Percentiles rank a stretch among this genome's conserved stretches.
Conservation (phyloP, 1,284 basidiomycete species). For the Marasmius sp. region DNA sequence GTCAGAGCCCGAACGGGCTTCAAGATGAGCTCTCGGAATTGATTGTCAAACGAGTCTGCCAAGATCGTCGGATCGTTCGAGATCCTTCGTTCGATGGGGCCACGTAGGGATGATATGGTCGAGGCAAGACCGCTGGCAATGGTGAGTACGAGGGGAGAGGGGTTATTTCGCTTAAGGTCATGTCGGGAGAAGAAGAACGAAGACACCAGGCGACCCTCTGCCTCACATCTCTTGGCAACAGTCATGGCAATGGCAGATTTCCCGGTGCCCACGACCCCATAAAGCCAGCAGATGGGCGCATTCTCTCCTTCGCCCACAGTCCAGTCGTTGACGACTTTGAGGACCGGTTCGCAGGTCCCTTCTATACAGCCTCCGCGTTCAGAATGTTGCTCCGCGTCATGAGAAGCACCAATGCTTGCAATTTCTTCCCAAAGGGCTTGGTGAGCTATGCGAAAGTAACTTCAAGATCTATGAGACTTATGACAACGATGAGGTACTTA, state of each 20-base stretch:
- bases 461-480: too few species aligned
- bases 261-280: conserved; percentile 16
- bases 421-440: not conserved
- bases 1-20: not conserved
- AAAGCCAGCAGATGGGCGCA: conserved; percentile 15
- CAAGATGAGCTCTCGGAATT: not conserved
- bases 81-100: not conserved
- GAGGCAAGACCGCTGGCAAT: not conserved
- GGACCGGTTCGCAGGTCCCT: conserved; percentile 12
- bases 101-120: not conserved
- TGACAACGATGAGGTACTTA: too few species aligned
- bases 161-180: not conserved
- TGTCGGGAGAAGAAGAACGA: not conserved
- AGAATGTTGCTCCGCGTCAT: not conserved
- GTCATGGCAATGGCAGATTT: conserved; percentile 11
- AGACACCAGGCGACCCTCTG: not conserved
- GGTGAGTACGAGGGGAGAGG: not conserved
- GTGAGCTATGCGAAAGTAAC: not conserved
- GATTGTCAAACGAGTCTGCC: not conserved
- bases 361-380: conserved; percentile 7
- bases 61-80: not conserved
- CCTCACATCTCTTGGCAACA: not conserved
- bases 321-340: conserved; percentile 13
- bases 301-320: not conserved
- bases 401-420: not conserved